These are phyloP conservation scores for Pyrenophora tritici-repentis DNA, from an alignment of 2,329 filamentous ascomycete genomes.

Conservation along the genomic window DNA sequence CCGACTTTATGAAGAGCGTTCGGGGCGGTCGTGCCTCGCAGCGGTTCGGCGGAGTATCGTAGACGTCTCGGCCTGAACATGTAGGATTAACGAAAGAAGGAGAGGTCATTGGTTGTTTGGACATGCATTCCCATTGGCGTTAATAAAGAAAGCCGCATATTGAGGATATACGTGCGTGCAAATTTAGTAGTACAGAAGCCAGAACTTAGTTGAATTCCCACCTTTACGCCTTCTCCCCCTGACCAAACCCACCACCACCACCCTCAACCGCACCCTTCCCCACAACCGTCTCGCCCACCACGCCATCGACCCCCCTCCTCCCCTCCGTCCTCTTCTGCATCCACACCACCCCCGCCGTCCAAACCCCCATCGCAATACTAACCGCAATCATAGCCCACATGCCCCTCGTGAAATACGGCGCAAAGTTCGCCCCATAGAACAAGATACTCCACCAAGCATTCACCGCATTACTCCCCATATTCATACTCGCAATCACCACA, in stretches of 20 bases:
- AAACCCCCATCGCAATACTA: constrained; percentile 63
- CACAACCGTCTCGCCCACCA: not conserved
- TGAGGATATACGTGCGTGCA: not conserved
- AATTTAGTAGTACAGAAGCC: not conserved
- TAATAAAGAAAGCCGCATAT: not conserved
- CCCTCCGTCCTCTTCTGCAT: constrained; percentile 50
- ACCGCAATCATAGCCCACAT: constrained; percentile 75
- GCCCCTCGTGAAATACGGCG: constrained; percentile 69
- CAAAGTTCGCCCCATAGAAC: constrained; percentile 70
- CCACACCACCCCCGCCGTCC: constrained; percentile 62
- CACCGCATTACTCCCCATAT: constrained; percentile 61
- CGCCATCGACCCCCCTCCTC: constrained; percentile 26
- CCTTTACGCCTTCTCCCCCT: not conserved
- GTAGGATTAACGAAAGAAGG: not conserved
- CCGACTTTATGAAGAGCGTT: constrained; percentile 91
- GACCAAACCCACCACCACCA: not conserved
- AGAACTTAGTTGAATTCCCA: not conserved
- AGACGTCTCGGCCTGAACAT: not conserved
- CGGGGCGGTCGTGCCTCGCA: constrained; percentile 59
- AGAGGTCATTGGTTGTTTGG: not conserved
- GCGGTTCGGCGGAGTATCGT: constrained; percentile 40
- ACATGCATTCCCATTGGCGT: constrained; percentile 1
- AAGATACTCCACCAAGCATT: constrained; percentile 76
- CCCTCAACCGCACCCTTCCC: not conserved
- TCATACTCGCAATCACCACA: constrained; percentile 74